Evolutionary conservation across 306 rosid species (phyloP).

Genomic region (Cicer chorassanicum): DNA sequence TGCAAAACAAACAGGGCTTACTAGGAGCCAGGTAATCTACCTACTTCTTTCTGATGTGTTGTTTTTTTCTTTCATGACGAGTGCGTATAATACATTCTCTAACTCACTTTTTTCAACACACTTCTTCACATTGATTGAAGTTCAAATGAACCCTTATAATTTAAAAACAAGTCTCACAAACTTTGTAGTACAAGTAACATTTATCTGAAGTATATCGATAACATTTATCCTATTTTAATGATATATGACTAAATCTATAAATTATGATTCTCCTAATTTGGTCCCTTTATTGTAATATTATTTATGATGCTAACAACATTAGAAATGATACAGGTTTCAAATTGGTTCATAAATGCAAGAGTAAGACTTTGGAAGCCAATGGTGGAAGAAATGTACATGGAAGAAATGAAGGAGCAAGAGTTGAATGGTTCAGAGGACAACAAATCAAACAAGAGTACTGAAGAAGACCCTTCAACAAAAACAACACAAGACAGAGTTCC

Average conservation of each 20-base stretch:
- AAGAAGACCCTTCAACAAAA: constrained; percentile 60
- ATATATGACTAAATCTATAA: too few relatives aligned
- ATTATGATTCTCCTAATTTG: too few relatives aligned
- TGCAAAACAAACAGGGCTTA: constrained; percentile 95
- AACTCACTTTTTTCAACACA: background rate
- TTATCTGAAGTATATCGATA: too few relatives aligned
- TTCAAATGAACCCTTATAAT: too few relatives aligned
- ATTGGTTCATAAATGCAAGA: constrained; percentile 97
- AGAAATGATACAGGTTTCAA: constrained; percentile 69
- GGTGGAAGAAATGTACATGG: constrained; percentile 97
- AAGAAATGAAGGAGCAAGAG: constrained; percentile 84
- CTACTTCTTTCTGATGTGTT: background rate
- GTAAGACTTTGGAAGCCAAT: constrained; percentile 98
- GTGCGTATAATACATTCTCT: background rate
- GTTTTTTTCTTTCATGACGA: background rate
- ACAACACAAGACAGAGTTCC: constrained; percentile 50
- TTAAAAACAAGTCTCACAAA: too few relatives aligned
- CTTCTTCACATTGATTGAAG: background rate
- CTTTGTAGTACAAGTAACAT: too few relatives aligned
- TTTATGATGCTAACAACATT: constrained; percentile 2
- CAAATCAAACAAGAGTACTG: constrained; percentile 62
- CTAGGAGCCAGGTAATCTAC: constrained; percentile 86
- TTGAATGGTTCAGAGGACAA: constrained; percentile 66
- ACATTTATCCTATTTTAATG: too few relatives aligned
- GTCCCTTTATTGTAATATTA: background rate